Evolutionary conservation across 192 early-diverging fungal species (phyloP).

Genomic region (Coemansia sp.): DNA sequence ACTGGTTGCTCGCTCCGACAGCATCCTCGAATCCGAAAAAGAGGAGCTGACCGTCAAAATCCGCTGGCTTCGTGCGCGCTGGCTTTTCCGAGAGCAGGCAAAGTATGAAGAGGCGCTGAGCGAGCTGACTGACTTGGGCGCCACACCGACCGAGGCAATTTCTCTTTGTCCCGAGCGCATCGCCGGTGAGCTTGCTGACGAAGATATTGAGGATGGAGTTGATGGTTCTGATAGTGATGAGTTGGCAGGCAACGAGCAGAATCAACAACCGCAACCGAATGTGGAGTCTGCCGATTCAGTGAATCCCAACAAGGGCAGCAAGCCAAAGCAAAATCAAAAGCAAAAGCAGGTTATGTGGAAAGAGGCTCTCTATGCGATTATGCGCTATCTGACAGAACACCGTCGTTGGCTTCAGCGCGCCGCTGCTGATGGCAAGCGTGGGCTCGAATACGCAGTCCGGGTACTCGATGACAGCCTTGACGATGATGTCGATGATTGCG

Average conservation of each 20-base stretch:
- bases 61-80: conserved; percentile 68
- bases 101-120: conserved; percentile 68
- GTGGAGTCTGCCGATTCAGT: conserved; percentile 12
- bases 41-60: conserved; percentile 66
- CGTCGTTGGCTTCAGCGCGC: conserved; percentile 73
- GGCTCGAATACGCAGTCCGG: conserved; percentile 47
- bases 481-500: conserved; percentile 41
- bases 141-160: conserved; percentile 70
- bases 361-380: conserved; percentile 63
- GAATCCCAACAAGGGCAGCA: conserved; percentile 1
- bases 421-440: conserved; percentile 39
- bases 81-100: conserved; percentile 67
- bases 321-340: conserved; percentile 5
- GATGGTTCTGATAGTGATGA: conserved; percentile 21
- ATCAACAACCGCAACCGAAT: neutral
- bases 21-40: conserved; percentile 71
- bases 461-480: conserved; percentile 40
- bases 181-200: conserved; percentile 63
- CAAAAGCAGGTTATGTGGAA: conserved; percentile 42
- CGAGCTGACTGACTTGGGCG: conserved; percentile 70
- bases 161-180: conserved; percentile 72
- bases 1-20: conserved; percentile 75
- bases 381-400: conserved; percentile 89
- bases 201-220: conserved; percentile 19
- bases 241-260: conserved; percentile 10